Evolutionary conservation across 2,329 filamentous ascomycete species (phyloP), one percentile per base, ranked within the genome.

Genomic region (Fusarium albidum): DNA sequence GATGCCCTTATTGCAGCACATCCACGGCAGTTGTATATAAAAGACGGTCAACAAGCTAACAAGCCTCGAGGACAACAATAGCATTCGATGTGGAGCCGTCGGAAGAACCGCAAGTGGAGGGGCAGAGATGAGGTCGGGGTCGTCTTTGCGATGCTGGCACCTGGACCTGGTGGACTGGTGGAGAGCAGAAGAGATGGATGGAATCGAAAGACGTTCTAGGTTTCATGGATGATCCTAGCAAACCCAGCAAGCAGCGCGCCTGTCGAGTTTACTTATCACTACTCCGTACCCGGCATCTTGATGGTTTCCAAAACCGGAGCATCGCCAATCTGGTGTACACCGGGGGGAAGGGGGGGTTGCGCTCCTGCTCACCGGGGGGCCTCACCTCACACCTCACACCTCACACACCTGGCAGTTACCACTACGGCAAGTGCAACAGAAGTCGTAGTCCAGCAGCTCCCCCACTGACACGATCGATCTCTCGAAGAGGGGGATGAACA

Each of bases 51-150:
- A 35, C 59, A 31, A 35, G 35, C 53, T 55, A 61, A 63, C 39
- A 61, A 52, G 46, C 52, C 63, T 58, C 52, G 48, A 61, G n/a
- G 43, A 61, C 45, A 58, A 51, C 55, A 57, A 61, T 55, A 55
- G 48, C 43, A 57, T 52, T 52, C 38, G 46, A 39, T 58, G 63
- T 65, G 63, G 63, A 55, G 63, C 55, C 51, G 33, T 17, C 33
- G 34, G 44, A 49, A 34, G 46, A 57, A 43, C 43, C 53, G 42
- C 31, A 48, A 48, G 54, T 52, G 50, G 59, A 60, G 55, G 57
- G 39, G 32, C 48, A 42, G 21, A 46, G 53, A 57, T 59, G 54
- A 59, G 49, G 57, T 57, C 57, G 54, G 49, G n/a, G 44, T 43
- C 40, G 53, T 17, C 51, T 55, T 51, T 41, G 32, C 26, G 39